A percentile compares a stretch with the other conserved stretches of the same genome.
Conservation (phyloP, 2,329 filamentous ascomycete species). For the Elsinoe arachidis region DNA sequence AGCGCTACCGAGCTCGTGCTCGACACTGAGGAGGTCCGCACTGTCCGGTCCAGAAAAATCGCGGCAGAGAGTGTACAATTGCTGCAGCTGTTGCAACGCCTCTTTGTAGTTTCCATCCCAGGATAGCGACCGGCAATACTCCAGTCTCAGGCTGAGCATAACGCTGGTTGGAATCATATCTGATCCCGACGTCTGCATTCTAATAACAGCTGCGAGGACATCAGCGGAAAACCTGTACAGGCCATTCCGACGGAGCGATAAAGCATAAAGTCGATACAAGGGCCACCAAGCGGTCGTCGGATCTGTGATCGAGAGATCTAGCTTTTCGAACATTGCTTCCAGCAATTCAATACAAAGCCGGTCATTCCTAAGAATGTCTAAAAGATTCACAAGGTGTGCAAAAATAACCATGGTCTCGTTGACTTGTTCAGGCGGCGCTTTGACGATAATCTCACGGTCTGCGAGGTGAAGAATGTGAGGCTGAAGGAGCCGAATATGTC, state of each 20-base stretch:
- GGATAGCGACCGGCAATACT: not conserved
- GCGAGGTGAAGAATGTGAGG: not conserved
- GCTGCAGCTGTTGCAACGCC: too few relatives aligned
- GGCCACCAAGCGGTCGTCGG: not conserved
- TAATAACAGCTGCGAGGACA: not conserved
- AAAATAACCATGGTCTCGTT: not conserved
- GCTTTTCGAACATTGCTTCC: not conserved
- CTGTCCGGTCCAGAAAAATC: too few relatives aligned
- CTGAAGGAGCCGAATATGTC: not conserved
- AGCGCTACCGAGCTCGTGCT: too few relatives aligned
- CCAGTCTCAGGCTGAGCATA: not conserved
- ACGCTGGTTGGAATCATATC: not conserved
- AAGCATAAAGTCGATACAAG: not conserved
- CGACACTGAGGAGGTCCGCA: too few relatives aligned
- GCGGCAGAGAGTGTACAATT: too few relatives aligned
- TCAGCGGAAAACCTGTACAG: not conserved
- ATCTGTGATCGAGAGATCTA: not conserved
- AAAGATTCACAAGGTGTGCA: not conserved
- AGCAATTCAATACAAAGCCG: not conserved
- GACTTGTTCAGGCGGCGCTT: not conserved
- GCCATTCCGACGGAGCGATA: not conserved
- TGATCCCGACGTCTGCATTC: not conserved
- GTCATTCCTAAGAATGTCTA: not conserved
- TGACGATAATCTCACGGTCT: not conserved
- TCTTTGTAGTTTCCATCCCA: not conserved